A percentile compares a stretch with the other conserved stretches of the same genome.
Conservation (phyloP, 1,139 yeast genomes). For the Eremothecium gossypii region DNA sequence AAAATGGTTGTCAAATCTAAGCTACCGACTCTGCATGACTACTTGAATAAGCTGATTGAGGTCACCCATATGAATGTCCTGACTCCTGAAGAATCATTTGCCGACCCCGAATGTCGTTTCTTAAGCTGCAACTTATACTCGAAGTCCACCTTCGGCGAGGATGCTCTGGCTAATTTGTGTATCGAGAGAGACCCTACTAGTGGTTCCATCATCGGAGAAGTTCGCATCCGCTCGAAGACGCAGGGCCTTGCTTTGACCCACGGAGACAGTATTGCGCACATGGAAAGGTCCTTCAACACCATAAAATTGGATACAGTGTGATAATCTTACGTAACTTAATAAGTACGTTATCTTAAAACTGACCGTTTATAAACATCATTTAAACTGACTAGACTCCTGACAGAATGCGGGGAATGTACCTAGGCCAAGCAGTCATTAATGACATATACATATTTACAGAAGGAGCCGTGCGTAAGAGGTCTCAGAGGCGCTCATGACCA, state of each 20-base stretch:
- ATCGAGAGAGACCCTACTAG: constrained; percentile 63
- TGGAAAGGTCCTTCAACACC: constrained; percentile 47
- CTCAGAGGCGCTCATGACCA: constrained; percentile 27
- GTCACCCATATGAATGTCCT: constrained; percentile 93
- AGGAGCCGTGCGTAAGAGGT: background rate
- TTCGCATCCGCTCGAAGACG: constrained; percentile 93
- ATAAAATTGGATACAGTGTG: constrained; percentile 33
- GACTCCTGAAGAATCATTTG: constrained; percentile 77
- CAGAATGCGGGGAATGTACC: too few relatives aligned
- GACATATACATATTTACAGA: constrained; percentile 1
- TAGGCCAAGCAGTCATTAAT: too few relatives aligned
- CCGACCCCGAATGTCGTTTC: constrained; percentile 79
- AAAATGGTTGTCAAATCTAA: constrained; percentile 80
- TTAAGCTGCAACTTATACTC: constrained; percentile 92
- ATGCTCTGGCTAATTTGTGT: constrained; percentile 91
- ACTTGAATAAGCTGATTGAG: constrained; percentile 64
- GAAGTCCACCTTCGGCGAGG: constrained; percentile 92
- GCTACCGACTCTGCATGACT: constrained; percentile 61
- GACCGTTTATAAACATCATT: too few relatives aligned
- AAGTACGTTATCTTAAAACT: too few relatives aligned
- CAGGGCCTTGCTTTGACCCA: constrained; percentile 93
- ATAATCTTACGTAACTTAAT: constrained; percentile 2
- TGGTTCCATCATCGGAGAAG: constrained; percentile 86
- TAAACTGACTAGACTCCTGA: too few relatives aligned
- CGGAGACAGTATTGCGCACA: constrained; percentile 87